Evolutionary conservation across 441 rosid species (phyloP), one percentile per base, ranked within the genome.

Genomic region (Populus hybrid): DNA sequence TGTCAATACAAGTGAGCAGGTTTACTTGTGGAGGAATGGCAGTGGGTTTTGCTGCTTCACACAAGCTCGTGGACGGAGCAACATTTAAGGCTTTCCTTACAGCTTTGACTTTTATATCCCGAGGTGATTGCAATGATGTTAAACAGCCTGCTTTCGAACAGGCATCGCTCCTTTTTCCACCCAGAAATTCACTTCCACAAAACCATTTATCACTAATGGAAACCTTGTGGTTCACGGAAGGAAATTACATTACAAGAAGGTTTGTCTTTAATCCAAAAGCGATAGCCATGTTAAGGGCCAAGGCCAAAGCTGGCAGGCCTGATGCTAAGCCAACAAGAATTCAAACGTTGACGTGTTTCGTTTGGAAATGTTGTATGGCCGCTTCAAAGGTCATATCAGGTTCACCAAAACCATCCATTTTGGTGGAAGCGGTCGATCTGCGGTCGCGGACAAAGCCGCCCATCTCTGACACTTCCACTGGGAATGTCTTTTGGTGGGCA

Each of bases 1-100:
- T 68, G 1, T 68, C 66, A 21, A 8, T 75, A 38, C 79, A 75
- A 6, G 77, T 50, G 1, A 78, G 3, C 14, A 6, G 36, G 18
- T 78, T 82, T 71, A n/a, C 81, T 53, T 82, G 81, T 35, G 81
- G 84, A 8, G 84, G 77, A 8, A 34, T 82, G 19, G 81, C 64
- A 16, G 11, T 82, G 14, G 81, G 79, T 0, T 53, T 36, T 70
- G 7, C 26, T 57, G 26, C 67, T 7, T 82, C 79, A 23, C 81
- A 75, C 74, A 75, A 75, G 46, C 19, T 82, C n/a, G 0, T 75
- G 19, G 84, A 75, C 38, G 77, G 34, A 28, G 10, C 64, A 21
- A 71, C 79, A 0, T 71, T 59, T 8, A 4, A 30, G 5, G 21
- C 30, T 40, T 82, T 78, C 26, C 0, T 71, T 1, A 53, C n/a